Percentiles rank a stretch among this genome's conserved stretches.
phyloP scores from a whole-genome alignment of 2,329 filamentous ascomycete genomes.

The Cucurbitaria berberidis region DNA sequence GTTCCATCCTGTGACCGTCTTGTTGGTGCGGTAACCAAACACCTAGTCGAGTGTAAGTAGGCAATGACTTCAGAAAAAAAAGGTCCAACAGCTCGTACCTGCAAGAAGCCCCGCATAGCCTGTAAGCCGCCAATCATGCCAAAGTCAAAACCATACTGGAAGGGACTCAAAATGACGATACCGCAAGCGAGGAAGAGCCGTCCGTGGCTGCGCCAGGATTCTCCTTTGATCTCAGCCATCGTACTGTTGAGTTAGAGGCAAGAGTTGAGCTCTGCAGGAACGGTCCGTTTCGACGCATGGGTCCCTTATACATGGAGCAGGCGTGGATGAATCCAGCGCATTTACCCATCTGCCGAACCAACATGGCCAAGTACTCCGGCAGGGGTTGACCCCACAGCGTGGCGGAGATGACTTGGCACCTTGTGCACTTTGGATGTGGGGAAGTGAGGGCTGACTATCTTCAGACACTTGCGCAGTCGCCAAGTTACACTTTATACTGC shows the following conservation, averaged over 20 bases:
- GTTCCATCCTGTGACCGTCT: constrained; percentile 52
- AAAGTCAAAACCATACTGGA: constrained; percentile 62
- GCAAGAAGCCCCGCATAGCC: constrained; percentile 58
- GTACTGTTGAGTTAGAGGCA: constrained; percentile 3
- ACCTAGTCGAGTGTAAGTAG: constrained; percentile 21
- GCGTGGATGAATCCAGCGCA: constrained; percentile 19
- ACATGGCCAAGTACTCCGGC: constrained; percentile 19
- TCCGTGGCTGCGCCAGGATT: constrained; percentile 50
- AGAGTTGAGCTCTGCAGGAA: neutral
- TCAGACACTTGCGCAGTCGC: too few species aligned
- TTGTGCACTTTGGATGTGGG: constrained; percentile 34
- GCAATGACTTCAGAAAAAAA: too few species aligned
- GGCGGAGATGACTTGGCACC: constrained; percentile 25
- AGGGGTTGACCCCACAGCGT: constrained; percentile 37
- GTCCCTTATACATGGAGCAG: constrained; percentile 24
- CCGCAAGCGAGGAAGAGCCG: constrained; percentile 57
- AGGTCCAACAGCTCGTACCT: constrained; percentile 36
- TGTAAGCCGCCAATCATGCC: constrained; percentile 59
- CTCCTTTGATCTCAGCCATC: constrained; percentile 29
- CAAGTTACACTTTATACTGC: too few species aligned
- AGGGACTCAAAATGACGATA: constrained; percentile 57
- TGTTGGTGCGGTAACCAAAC: constrained; percentile 41
- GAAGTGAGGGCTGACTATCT: too few species aligned
- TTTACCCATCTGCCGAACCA: constrained; percentile 41
- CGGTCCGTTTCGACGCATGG: constrained; percentile 12